Evolutionary conservation across 805 yeast genomes (phyloP), one percentile per base, ranked within the genome.

Genomic region (Schwanniomyces yamadae): DNA sequence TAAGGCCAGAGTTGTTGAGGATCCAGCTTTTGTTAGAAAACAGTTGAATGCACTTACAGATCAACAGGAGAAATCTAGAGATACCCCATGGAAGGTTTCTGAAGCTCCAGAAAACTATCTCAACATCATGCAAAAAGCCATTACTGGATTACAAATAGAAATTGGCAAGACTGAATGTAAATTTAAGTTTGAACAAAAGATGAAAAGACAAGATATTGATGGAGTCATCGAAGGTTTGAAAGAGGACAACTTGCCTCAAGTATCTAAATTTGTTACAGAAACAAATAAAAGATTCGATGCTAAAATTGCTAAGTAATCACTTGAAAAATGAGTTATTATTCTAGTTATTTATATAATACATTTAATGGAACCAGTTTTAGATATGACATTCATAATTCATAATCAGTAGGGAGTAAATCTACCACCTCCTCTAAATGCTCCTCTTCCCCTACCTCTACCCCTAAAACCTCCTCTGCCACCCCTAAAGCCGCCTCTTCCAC

Each of bases 181-280:
- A 54, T 77, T 69, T 59, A 81, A 81, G 52, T 67, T 78, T 43
- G 78, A 76, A 46, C 87, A 81, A 57, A 65, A 69, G 17, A 63
- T 54, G 59, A 48, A 55, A 14, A 47, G 45, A 5, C 54, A 53
- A 9, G 81, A 81, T 45, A 54, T 73, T 6, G 59, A 64, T n/a
- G 84, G 84, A 4, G 75, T 78, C 1, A 48, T 74, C 7, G 52
- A 66, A 0, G 81, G 80, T 1, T 64, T 71, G 43, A 57, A 63
- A 17, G 46, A 54, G 12, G 77, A 73, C 36, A 61, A 59, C 10
- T 33, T 42, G 28, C 42, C 33, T 5, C 58, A 54, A 17, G 55
- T 63, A 4, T 52, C 70, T 6, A 31, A 53, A n/a, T 49, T 57
- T 15, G 53, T 52, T 2, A 40, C 39, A 17, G 53, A 42, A 4